A percentile compares a stretch with the other conserved stretches of the same genome.
Evolutionary conservation across 2,329 filamentous ascomycete species (phyloP).

Genomic region (Diaporthe citrichinensis): DNA sequence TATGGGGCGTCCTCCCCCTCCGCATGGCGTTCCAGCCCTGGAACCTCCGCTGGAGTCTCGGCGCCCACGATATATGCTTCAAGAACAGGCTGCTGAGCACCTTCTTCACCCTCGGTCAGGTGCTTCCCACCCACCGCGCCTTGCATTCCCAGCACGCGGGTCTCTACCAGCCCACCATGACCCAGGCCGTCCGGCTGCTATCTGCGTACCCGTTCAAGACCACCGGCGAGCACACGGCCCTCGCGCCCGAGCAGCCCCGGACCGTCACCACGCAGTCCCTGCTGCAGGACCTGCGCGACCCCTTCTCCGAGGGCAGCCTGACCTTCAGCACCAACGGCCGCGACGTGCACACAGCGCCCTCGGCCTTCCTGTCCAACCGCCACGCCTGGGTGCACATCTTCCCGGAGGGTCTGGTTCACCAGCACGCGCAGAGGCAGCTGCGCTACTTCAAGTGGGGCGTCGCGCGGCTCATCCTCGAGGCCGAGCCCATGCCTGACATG

Average conservation of each 20-base stretch:
- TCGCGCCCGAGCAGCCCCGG: conserved; percentile 34
- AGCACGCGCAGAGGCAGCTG: conserved; percentile 82
- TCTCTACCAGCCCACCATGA: conserved; percentile 89
- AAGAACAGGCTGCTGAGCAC: conserved; percentile 80
- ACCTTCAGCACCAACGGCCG: conserved; percentile 76
- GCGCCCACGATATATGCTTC: conserved; percentile 96
- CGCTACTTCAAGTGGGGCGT: conserved; percentile 99
- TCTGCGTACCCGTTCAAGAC: conserved; percentile 69
- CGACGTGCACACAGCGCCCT: conserved; percentile 79
- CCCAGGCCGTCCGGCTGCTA: conserved; percentile 86
- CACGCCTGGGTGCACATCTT: conserved; percentile 95
- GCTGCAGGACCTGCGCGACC: conserved; percentile 54
- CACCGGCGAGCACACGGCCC: conserved; percentile 38
- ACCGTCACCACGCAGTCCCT: conserved; percentile 41
- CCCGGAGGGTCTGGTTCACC: conserved; percentile 94
- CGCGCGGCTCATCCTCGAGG: conserved; percentile 90
- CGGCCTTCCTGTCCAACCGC: conserved; percentile 77
- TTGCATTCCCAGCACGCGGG: conserved; percentile 86
- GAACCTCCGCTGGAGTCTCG: conserved; percentile 90
- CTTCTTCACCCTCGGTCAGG: conserved; percentile 93
- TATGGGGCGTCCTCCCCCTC: conserved; percentile 91
- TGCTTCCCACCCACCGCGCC: conserved; percentile 87
- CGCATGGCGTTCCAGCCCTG: conserved; percentile 78
- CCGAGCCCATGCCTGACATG: conserved; percentile 87
- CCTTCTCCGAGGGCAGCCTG: conserved; percentile 63